Conservation (phyloP, 75 land plant genomes). For the Cryptomeria japonica region DNA sequence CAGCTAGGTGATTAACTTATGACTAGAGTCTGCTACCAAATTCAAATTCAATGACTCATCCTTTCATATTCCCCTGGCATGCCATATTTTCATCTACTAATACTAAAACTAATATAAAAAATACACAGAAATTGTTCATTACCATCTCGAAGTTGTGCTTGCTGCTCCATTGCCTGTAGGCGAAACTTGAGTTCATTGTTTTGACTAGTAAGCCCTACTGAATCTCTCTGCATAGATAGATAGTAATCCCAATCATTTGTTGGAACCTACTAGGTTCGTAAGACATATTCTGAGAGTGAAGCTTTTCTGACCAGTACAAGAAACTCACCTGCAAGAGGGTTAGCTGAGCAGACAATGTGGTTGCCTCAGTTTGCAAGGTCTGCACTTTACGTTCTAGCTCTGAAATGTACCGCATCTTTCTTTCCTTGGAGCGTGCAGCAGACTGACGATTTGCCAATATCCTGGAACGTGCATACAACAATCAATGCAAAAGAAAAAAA, state of each 20-base stretch:
- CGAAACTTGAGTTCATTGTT: constrained; percentile 80
- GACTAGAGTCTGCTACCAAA: not conserved
- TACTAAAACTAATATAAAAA: not conserved
- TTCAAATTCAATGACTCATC: not conserved
- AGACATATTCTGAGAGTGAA: not conserved
- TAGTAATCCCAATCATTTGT: not conserved
- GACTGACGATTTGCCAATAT: constrained; percentile 57
- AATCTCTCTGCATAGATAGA: constrained; percentile 56
- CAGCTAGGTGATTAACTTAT: not conserved
- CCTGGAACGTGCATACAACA: constrained; percentile 25
- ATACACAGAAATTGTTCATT: not conserved
- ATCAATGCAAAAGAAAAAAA: not conserved
- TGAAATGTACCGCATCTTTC: constrained; percentile 49
- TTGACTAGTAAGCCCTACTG: constrained; percentile 64
- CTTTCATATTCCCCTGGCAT: not conserved
- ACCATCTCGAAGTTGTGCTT: constrained; percentile 85
- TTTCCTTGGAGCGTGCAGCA: constrained; percentile 58
- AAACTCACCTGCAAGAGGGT: constrained; percentile 44
- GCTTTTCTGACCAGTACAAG: constrained; percentile 1
- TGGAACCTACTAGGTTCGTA: not conserved
- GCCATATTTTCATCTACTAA: not conserved
- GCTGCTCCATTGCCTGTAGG: constrained; percentile 81
- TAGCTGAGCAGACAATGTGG: constrained; percentile 52
- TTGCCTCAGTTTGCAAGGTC: constrained; percentile 57
- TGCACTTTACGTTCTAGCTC: constrained; percentile 56